A percentile compares a stretch with the other conserved stretches of the same genome.
These are phyloP conservation scores for Monilinia fructicola DNA, from an alignment of 2,329 filamentous ascomycete species.

Conservation along the genomic window DNA sequence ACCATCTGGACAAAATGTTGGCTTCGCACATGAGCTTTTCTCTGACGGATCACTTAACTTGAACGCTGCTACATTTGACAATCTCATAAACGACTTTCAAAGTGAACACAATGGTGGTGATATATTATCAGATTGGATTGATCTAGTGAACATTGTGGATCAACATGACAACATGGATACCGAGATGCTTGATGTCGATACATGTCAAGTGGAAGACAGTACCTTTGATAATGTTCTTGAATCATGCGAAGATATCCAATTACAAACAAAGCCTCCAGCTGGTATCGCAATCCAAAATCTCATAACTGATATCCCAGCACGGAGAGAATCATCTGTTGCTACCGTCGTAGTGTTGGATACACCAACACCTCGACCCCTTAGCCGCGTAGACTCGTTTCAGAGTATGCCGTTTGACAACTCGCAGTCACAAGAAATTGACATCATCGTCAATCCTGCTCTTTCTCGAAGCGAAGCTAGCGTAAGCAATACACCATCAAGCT, in stretches of 20 bases:
- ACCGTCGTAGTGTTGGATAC: background rate
- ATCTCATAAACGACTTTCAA: background rate
- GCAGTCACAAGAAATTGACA: conserved; percentile 9
- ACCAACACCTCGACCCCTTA: conserved; percentile 4
- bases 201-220: background rate
- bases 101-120: background rate
- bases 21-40: conserved; percentile 3
- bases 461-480: background rate
- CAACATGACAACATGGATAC: conserved; percentile 4
- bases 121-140: background rate
- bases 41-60: background rate
- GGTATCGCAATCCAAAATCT: background rate
- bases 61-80: background rate
- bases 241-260: background rate
- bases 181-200: conserved; percentile 3
- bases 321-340: background rate
- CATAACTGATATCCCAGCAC: conserved; percentile 12
- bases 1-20: background rate
- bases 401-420: background rate
- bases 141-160: conserved; percentile 4
- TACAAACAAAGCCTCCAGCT: background rate
- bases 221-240: background rate
- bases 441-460: background rate
- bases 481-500: conserved; percentile 12
- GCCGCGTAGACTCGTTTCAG: background rate